Percentiles rank a stretch among this genome's conserved stretches.
Evolutionary conservation across 2,329 filamentous ascomycete genomes (phyloP).

Genomic region (Cladosporium cucumerinum): DNA sequence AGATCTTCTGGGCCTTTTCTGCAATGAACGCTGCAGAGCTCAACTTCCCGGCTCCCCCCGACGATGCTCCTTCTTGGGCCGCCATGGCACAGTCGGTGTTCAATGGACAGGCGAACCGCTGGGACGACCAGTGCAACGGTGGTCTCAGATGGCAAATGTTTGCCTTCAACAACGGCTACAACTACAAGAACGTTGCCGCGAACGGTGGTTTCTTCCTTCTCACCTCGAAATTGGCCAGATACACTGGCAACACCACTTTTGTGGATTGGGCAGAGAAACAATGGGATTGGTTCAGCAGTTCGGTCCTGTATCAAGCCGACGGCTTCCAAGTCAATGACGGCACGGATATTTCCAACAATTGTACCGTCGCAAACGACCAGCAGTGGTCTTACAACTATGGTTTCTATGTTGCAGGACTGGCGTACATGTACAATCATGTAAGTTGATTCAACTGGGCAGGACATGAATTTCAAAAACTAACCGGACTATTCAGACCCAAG

Average conservation of each 20-base stretch:
- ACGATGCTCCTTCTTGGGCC: conserved; percentile 42
- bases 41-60: conserved; percentile 43
- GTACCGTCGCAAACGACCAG: conserved; percentile 43
- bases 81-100: conserved; percentile 44
- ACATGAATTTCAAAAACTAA: not conserved
- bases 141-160: conserved; percentile 41
- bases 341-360: conserved; percentile 45
- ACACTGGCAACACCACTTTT: conserved; percentile 53
- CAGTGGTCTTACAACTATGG: conserved; percentile 48
- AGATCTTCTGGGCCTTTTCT: conserved; percentile 56
- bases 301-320: conserved; percentile 39
- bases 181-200: conserved; percentile 50
- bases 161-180: conserved; percentile 48
- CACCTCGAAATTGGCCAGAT: conserved; percentile 40
- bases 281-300: conserved; percentile 38
- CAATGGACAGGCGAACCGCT: conserved; percentile 37
- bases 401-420: conserved; percentile 47
- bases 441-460: conserved; percentile 22
- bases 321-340: conserved; percentile 49
- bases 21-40: conserved; percentile 55
- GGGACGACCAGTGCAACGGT: conserved; percentile 39
- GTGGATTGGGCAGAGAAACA: conserved; percentile 57
- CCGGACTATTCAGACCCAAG: conserved; percentile 20
- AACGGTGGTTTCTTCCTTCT: conserved; percentile 53
- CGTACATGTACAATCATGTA: conserved; percentile 45